Conservation (phyloP, 2,329 filamentous ascomycete genomes). For the Cladosporium oxysporum region DNA sequence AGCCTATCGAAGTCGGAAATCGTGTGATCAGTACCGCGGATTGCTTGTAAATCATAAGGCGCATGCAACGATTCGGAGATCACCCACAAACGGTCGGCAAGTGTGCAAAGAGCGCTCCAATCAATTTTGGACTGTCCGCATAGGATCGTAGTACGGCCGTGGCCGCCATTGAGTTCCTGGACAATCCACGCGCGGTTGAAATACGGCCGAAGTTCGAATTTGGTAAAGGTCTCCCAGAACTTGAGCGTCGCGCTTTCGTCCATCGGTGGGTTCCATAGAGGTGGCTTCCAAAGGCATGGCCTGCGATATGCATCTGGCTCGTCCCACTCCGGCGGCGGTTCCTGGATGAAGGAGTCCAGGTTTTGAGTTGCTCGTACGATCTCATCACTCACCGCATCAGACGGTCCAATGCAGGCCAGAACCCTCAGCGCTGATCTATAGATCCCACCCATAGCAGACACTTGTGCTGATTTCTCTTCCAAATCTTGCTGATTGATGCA, state of each 20-base stretch:
- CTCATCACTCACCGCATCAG: no score
- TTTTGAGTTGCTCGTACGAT: no score
- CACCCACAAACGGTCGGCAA: neutral
- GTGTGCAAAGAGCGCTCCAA: neutral
- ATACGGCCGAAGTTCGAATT: neutral
- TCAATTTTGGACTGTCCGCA: neutral
- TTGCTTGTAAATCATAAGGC: no score
- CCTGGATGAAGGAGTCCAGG: neutral
- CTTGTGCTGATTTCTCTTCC: constrained; percentile 23
- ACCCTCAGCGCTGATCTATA: neutral
- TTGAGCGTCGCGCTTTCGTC: no score
- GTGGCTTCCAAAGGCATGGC: neutral
- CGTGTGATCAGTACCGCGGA: no score
- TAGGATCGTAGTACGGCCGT: neutral
- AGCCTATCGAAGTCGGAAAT: no score
- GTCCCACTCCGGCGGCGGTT: neutral
- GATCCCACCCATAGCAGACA: constrained; percentile 24
- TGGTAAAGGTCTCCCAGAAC: neutral
- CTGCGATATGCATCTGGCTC: neutral
- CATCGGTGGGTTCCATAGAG: neutral
- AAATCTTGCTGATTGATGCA: constrained; percentile 24
- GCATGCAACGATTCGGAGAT: neutral
- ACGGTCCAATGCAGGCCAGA: neutral
- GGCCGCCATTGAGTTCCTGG: neutral
- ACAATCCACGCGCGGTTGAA: neutral